A percentile compares a stretch with the other conserved stretches of the same genome.
phyloP scores from a whole-genome alignment of 2,329 filamentous ascomycete species.

The Waltergamsia citrina region DNA sequence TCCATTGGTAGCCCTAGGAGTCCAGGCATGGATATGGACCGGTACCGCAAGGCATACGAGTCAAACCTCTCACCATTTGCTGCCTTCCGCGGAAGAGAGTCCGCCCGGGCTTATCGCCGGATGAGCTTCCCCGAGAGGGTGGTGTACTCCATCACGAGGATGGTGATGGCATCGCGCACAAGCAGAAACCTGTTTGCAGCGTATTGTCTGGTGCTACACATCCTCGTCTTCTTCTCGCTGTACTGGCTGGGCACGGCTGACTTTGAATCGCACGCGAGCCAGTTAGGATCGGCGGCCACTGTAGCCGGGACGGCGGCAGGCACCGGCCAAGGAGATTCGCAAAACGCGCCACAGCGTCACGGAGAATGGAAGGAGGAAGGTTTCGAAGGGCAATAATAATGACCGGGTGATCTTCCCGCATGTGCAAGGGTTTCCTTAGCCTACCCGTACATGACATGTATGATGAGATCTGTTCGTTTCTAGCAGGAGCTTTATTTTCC shows the following conservation, averaged over 20 bases:
- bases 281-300: conserved; percentile 38
- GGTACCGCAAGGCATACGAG: conserved; percentile 89
- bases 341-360: conserved; percentile 18
- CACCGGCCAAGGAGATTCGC: conserved; percentile 11
- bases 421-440: neutral
- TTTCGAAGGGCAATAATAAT: conserved; percentile 32
- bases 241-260: conserved; percentile 72
- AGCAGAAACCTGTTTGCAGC: conserved; percentile 90
- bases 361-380: conserved; percentile 58
- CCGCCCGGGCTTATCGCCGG: conserved; percentile 78
- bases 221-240: conserved; percentile 77
- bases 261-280: conserved; percentile 50
- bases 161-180: conserved; percentile 81
- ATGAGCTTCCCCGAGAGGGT: conserved; percentile 88
- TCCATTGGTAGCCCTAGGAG: conserved; percentile 43
- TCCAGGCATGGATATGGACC: conserved; percentile 63
- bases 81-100: conserved; percentile 89
- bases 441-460: too few species aligned
- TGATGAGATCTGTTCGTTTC: too few species aligned
- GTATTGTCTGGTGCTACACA: conserved; percentile 82
- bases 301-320: conserved; percentile 34
- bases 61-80: conserved; percentile 93
- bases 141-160: conserved; percentile 82
- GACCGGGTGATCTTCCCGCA: neutral
- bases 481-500: too few species aligned